A percentile compares a stretch with the other conserved stretches of the same genome.
Evolutionary conservation across 352 stramenopile species (phyloP).

Genomic region (Globisporangium emineosum): DNA sequence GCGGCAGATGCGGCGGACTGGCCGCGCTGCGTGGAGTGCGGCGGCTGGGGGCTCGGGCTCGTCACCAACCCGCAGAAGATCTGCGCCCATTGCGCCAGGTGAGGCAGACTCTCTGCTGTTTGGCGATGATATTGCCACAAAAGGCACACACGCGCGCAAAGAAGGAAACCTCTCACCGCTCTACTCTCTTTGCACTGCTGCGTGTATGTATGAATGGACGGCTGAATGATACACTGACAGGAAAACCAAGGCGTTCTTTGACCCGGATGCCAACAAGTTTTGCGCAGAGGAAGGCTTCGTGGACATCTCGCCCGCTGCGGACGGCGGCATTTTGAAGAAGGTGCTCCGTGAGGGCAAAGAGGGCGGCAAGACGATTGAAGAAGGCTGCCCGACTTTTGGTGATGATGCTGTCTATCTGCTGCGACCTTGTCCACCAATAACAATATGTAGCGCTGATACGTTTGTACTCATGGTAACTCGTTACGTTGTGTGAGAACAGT

Average conservation of each 20-base stretch:
- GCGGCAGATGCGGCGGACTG: constrained; percentile 22
- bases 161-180: neutral
- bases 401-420: neutral
- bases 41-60: constrained; percentile 62
- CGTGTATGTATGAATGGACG: neutral
- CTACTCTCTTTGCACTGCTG: too few species aligned
- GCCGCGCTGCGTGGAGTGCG: constrained; percentile 64
- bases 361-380: constrained; percentile 53
- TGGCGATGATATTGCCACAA: too few species aligned
- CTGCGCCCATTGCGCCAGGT: constrained; percentile 74
- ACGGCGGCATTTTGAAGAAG: constrained; percentile 83
- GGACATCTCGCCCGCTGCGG: constrained; percentile 71
- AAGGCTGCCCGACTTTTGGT: constrained; percentile 82
- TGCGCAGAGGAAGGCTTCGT: constrained; percentile 75
- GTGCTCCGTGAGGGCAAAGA: constrained; percentile 58
- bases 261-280: constrained; percentile 61
- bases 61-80: constrained; percentile 71
- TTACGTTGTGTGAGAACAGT: constrained; percentile 27
- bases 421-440: neutral
- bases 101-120: too few species aligned
- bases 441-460: neutral
- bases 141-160: neutral
- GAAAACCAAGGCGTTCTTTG: constrained; percentile 70
- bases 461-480: constrained; percentile 2
- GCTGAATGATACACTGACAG: constrained; percentile 16